Evolutionary conservation across 768 basidiomycete species (phyloP).

Genomic region (Calocera cornea): DNA sequence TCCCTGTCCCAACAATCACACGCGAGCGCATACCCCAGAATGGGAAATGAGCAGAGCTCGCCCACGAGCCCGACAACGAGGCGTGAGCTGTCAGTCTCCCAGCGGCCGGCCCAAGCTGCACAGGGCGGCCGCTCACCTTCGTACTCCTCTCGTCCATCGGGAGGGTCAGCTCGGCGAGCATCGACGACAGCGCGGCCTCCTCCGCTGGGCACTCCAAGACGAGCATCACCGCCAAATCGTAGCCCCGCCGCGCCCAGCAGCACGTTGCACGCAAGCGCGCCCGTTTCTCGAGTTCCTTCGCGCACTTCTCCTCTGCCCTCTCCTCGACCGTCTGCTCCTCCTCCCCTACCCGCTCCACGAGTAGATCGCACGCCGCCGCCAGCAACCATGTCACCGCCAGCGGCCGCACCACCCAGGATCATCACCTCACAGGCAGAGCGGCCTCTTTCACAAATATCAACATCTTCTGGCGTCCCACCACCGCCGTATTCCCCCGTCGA

Average conservation of each 20-base stretch:
- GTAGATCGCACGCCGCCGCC: neutral
- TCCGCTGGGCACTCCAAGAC: neutral
- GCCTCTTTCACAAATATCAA: neutral
- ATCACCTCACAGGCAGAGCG: neutral
- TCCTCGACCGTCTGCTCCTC: neutral
- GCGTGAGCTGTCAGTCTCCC: neutral
- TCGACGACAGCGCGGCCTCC: neutral
- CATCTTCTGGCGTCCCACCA: neutral
- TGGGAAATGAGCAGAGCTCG: conserved; percentile 2
- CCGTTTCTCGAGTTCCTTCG: neutral
- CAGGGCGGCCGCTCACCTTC: neutral
- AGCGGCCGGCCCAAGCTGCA: neutral
- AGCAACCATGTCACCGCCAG: neutral
- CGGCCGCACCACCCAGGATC: neutral
- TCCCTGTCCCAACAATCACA: no score
- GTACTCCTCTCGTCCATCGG: neutral
- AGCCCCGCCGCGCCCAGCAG: neutral
- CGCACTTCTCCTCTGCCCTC: neutral
- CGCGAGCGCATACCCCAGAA: neutral
- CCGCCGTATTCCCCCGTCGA: neutral
- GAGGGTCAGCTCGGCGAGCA: neutral
- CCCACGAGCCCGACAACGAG: conserved; percentile 5
- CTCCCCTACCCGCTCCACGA: neutral
- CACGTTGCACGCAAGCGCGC: neutral
- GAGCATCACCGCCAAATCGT: neutral